These are phyloP conservation scores for Puccinia hordei DNA, from an alignment of 1,284 basidiomycete species.

Conservation along the genomic window DNA sequence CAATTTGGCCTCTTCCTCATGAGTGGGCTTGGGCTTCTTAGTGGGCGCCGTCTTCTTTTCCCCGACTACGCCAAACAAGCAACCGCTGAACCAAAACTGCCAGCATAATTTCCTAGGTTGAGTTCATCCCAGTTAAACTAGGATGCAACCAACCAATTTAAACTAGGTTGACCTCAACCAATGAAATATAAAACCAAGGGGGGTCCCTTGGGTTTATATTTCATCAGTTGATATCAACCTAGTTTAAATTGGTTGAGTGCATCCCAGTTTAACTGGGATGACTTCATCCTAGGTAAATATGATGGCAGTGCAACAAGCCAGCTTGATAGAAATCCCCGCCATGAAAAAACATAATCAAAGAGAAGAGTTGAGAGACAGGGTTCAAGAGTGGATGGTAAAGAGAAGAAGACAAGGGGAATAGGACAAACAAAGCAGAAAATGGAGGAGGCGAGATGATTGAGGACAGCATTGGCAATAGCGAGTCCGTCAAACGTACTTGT, in stretches of 20 bases:
- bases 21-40: slow-evolving; percentile 37
- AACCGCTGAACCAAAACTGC: slow-evolving; percentile 45
- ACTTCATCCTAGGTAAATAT: too few relatives aligned
- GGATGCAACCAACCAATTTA: too few relatives aligned
- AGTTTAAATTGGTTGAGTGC: too few relatives aligned
- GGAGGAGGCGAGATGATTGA: slow-evolving; percentile 8
- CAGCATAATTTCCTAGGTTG: too few relatives aligned
- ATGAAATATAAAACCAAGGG: too few relatives aligned
- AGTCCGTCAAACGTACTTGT: slow-evolving; percentile 41
- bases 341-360: slow-evolving; percentile 53
- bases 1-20: slow-evolving; percentile 23
- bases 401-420: slow-evolving; percentile 54
- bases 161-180: too few relatives aligned
- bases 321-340: slow-evolving; percentile 26
- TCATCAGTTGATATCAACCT: too few relatives aligned
- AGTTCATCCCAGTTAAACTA: too few relatives aligned
- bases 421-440: slow-evolving; percentile 50
- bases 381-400: slow-evolving; percentile 55
- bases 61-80: slow-evolving; percentile 36
- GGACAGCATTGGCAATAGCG: slow-evolving; percentile 38
- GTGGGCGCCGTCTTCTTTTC: slow-evolving; percentile 35
- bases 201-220: too few relatives aligned
- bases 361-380: slow-evolving; percentile 54
- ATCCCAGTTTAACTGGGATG: too few relatives aligned
- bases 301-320: too few relatives aligned